Evolutionary conservation across 2,329 filamentous ascomycete genomes (phyloP).

Genomic region (Alternaria arbusti): DNA sequence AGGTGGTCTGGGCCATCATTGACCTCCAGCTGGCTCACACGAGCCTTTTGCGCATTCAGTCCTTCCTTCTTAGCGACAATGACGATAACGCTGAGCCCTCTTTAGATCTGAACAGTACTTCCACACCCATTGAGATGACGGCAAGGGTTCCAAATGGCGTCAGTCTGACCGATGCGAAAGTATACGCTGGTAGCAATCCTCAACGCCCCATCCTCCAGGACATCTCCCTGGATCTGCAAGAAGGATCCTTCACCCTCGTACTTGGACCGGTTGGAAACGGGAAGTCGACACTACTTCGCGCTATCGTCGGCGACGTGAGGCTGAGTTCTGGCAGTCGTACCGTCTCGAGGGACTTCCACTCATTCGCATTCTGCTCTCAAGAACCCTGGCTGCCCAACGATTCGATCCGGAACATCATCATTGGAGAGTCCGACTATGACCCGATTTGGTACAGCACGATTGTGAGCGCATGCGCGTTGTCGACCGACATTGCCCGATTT

Average conservation of each 20-base stretch:
- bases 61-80: background rate
- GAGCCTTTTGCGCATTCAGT: background rate
- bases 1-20: background rate
- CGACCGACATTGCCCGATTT: background rate
- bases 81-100: background rate
- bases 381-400: background rate
- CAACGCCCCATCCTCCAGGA: background rate
- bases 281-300: background rate
- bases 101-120: background rate
- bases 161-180: background rate
- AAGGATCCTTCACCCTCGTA: background rate
- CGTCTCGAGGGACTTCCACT: background rate
- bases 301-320: background rate
- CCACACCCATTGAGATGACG: background rate
- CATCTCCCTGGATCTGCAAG: background rate
- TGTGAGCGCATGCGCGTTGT: background rate
- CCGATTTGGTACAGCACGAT: background rate
- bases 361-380: background rate
- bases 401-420: background rate
- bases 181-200: background rate
- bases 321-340: background rate
- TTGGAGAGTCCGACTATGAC: background rate
- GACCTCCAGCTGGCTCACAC: background rate
- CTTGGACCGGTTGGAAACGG: background rate
- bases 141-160: background rate